Base-by-base conservation (phyloP, 257 asterid genomes). In the Gentiana macrophylla region DNA sequence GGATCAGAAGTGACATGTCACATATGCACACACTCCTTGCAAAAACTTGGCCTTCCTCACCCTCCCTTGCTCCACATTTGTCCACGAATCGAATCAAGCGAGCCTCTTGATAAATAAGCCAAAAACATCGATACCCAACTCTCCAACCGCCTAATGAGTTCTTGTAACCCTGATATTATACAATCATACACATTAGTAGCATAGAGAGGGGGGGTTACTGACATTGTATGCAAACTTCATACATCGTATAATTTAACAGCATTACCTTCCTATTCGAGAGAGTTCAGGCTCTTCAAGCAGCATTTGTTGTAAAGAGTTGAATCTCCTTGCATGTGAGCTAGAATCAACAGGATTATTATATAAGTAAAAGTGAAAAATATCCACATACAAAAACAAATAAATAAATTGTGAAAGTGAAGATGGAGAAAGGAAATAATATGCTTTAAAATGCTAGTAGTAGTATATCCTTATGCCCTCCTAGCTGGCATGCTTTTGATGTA, bases 261-360 rank as follows among this genome's bases (percentile, higher is more conserved):
- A 62, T 51, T 80, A 78, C 94, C 92, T 78, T 74, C 84, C 94
- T 69, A 89, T 53, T 36, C 75, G 80, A 2, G 85, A 75, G 38
- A 86, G 86, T 80, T 77, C 90, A 7, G 94, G 96, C 63, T 80
- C 94, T 64, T 82, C 83, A 49, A 82, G 82, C 72, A 90, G 80
- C 89, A 86, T 61, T 55, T 86, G 83, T 41, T 78, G 88, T 13
- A 89, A 72, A 33, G 87, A 62, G 62, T 69, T 80, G 50, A n/a
- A 69, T 32, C 64, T 24, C 66, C 38, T 67, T 60, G 72, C 78
- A 57, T 61, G 64, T 54, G 62, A 69, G 69, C 86, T 80, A 50
- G 65, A 62, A 41, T 52, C 57, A 47, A 59, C 37, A 45, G 36
- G 46, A 3, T 41, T 10, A 3, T 41, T 10, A 41, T 5, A 41